These are phyloP conservation scores for Wakefieldia striispora DNA, from an alignment of 768 basidiomycete genomes.

Conservation along the genomic window DNA sequence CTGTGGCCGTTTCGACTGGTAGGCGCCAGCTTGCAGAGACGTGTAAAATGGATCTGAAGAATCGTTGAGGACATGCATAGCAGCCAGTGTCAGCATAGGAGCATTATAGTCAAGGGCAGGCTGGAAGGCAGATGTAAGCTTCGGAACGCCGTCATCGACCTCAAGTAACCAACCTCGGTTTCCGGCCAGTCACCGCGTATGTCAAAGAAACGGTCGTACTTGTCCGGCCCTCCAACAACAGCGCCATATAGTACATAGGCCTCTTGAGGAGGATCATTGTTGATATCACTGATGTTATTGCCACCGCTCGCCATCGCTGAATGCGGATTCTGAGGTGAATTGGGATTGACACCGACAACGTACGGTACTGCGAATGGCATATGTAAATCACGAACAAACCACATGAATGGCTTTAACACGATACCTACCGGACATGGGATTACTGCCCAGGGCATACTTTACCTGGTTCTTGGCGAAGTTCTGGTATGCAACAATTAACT, in stretches of 20 bases:
- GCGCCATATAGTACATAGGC: conserved; percentile 84
- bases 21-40: conserved; percentile 63
- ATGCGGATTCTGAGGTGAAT: conserved; percentile 88
- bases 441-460: conserved; percentile 81
- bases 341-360: conserved; percentile 85
- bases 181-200: conserved; percentile 88
- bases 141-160: background rate
- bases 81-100: conserved; percentile 82
- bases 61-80: conserved; percentile 70
- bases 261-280: conserved; percentile 69
- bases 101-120: conserved; percentile 89
- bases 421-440: conserved; percentile 77
- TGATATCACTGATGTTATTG: conserved; percentile 60
- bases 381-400: background rate
- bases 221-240: conserved; percentile 84
- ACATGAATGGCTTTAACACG: background rate
- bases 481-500: conserved; percentile 35
- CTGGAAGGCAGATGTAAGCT: conserved; percentile 32
- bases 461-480: conserved; percentile 74
- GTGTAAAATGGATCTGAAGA: conserved; percentile 77
- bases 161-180: conserved; percentile 57
- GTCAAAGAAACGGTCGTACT: conserved; percentile 74
- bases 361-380: conserved; percentile 41
- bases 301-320: conserved; percentile 89
- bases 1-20: conserved; percentile 55